Base-by-base conservation (phyloP, 2,329 filamentous ascomycete genomes). In the Fusarium globosum region DNA sequence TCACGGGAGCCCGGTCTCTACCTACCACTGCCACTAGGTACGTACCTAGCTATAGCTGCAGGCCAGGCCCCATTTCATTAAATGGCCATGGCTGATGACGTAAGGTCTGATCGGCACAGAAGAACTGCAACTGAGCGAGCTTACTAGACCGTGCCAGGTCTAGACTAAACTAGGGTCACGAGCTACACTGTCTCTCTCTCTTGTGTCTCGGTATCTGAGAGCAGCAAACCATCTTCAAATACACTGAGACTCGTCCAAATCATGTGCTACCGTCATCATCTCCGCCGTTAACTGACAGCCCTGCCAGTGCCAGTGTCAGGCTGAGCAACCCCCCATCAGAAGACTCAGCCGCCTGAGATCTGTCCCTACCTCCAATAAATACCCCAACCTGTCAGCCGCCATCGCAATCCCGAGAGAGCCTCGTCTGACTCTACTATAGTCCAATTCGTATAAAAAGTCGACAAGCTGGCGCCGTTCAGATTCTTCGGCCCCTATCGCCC, bases 391-490 rank as follows among this genome's bases (percentile, higher is more conserved):
- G 45, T 74, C 72, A 74, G 68, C 71, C 60, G 66, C 58, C 33
- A 61, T 51, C 46, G 33, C 52, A 68, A 66, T 43, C 56, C 57
- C 62, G 51, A 61, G 67, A 63, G 36, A 65, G 65, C 65, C 64
- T 68, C 42, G 56, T 68, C 65, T 68, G 65, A 63, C 64, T 30
- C 21, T n/a, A 13, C 33, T 46, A 68, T 58, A 73, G 65, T 65
- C 49, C 7, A 39, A 26, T 58, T 21, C 16, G 38, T 53, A 49
- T 55, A 52, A 52, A 55, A 52, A 53, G 57, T 55, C 65, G 71
- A 51, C 71, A 86, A 84, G 75, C 80, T 86, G 85, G 85, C 85
- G 80, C 84, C 82, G 57, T 83, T 84, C 59, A 80, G 81, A 65
- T 81, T 84, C 76, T 83, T 85, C 75, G 77, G 80, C 66, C 79